Conservation (phyloP, 768 basidiomycete species). For the Kwoniella newhampshirensis region DNA sequence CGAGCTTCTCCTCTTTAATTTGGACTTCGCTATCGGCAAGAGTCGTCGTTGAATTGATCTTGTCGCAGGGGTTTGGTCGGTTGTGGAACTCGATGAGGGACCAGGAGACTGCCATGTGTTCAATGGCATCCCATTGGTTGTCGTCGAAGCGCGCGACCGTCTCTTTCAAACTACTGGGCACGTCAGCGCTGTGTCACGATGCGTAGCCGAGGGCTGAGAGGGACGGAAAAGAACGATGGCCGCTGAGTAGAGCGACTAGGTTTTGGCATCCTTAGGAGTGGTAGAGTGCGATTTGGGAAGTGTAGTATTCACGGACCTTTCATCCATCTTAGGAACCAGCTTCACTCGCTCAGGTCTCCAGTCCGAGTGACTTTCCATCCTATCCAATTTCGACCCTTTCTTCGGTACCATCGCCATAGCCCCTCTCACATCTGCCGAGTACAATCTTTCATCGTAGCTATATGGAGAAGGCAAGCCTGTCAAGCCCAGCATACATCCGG, state of each 20-base stretch:
- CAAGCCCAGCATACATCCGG: background rate
- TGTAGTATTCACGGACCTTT: background rate
- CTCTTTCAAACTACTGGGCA: background rate
- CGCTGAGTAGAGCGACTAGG: too few species aligned
- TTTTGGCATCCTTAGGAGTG: too few species aligned
- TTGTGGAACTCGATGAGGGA: slow-evolving; percentile 22
- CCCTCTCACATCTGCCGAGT: slow-evolving; percentile 12
- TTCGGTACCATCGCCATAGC: slow-evolving; percentile 19
- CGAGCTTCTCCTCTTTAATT: background rate
- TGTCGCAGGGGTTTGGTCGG: slow-evolving; percentile 8
- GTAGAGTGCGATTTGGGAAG: too few species aligned
- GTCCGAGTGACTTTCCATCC: slow-evolving; percentile 18
- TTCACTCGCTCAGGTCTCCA: slow-evolving; percentile 13
- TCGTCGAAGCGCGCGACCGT: background rate
- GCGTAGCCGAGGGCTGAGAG: too few species aligned
- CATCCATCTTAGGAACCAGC: background rate
- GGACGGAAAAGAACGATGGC: too few species aligned
- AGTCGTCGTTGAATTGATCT: background rate
- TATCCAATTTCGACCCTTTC: slow-evolving; percentile 10
- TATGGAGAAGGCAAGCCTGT: background rate
- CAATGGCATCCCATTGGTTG: slow-evolving; percentile 11
- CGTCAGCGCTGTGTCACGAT: background rate
- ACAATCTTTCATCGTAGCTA: slow-evolving; percentile 28
- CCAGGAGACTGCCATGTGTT: slow-evolving; percentile 9
- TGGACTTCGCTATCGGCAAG: background rate